Evolutionary conservation across 73 alveolate genomes (phyloP).

Genomic region (Paramecium octaurelia): DNA sequence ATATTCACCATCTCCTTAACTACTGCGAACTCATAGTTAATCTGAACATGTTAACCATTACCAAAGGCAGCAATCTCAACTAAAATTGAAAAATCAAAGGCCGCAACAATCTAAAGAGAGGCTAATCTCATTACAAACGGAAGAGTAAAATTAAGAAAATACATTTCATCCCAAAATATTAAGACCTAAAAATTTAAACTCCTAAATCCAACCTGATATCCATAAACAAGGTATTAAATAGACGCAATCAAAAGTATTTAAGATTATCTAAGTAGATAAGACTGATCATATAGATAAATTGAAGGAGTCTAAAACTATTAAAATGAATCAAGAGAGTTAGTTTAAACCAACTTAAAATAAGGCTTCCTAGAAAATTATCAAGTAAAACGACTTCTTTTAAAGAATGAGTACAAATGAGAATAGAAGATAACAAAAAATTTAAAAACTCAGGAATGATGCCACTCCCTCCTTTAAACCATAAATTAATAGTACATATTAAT

Average conservation of each 20-base stretch:
- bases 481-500: neutral
- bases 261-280: neutral
- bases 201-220: neutral
- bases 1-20: neutral
- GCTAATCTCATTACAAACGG: neutral
- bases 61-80: neutral
- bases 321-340: neutral
- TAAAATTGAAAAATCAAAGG: neutral
- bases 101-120: neutral
- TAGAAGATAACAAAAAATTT: neutral
- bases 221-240: neutral
- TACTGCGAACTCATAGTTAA: neutral
- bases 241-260: neutral
- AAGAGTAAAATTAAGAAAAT: neutral
- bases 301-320: neutral
- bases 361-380: neutral
- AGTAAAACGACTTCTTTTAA: neutral
- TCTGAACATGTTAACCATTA: neutral
- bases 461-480: conserved; percentile 7
- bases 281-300: neutral
- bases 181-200: neutral
- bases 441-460: neutral
- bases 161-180: neutral
- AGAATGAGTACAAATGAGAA: neutral
- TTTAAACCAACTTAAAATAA: neutral